A percentile compares a stretch with the other conserved stretches of the same genome.
Evolutionary conservation across 2,329 filamentous ascomycete species (phyloP).

Genomic region (Xylariaceae sp.): DNA sequence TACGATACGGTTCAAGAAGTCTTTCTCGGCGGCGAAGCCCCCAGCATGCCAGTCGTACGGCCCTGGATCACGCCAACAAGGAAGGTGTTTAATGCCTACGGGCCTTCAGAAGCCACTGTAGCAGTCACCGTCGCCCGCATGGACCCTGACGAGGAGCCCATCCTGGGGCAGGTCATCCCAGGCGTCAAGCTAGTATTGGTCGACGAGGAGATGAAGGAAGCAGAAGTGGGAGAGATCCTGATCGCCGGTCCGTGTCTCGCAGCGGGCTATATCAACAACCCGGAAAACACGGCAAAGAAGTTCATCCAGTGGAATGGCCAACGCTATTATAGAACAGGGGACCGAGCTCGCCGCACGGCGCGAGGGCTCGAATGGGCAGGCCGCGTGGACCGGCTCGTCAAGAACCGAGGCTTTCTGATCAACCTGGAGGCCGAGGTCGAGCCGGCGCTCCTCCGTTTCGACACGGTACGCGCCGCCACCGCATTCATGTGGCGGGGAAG

Average conservation of each 20-base stretch:
- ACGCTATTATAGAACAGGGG: conserved; percentile 8
- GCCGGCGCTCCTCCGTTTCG: background rate
- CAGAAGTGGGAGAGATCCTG: conserved; percentile 2
- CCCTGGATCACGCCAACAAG: conserved; percentile 4
- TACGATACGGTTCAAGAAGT: conserved; percentile 2
- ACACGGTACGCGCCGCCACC: conserved; percentile 1
- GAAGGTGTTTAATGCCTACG: conserved; percentile 10
- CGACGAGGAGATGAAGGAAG: background rate
- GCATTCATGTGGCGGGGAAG: conserved; percentile 2
- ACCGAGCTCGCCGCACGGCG: conserved; percentile 7
- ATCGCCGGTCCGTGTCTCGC: conserved; percentile 3
- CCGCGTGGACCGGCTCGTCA: conserved; percentile 5
- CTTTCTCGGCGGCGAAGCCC: conserved; percentile 8
- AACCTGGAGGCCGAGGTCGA: conserved; percentile 6
- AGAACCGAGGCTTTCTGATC: conserved; percentile 7
- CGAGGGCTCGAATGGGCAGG: conserved; percentile 9
- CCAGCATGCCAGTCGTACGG: background rate
- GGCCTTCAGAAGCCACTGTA: conserved; percentile 9
- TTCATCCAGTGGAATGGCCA: conserved; percentile 6
- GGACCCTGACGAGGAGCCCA: background rate
- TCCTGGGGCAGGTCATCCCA: background rate
- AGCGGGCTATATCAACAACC: conserved; percentile 5
- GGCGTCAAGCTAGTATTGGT: background rate
- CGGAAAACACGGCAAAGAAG: conserved; percentile 5
- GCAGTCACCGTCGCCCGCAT: background rate